These are phyloP conservation scores for Cryptococcus hybrid DNA, from an alignment of 1,284 basidiomycete genomes.

Conservation along the genomic window DNA sequence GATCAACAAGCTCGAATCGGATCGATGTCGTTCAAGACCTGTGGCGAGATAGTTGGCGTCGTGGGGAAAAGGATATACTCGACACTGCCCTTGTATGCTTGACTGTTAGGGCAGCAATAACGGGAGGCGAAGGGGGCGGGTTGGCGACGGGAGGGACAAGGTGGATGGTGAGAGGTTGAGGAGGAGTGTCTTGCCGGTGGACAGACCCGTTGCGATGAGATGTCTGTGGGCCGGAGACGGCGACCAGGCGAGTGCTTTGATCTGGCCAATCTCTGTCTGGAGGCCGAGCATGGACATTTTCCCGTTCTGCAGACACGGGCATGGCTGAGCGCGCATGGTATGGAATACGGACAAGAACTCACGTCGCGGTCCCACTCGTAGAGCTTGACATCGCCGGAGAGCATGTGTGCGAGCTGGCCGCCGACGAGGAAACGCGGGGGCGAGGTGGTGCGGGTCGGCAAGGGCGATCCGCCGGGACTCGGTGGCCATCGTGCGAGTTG, in stretches of 20 bases:
- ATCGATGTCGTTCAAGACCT: slow-evolving; percentile 45
- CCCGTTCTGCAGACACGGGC: slow-evolving; percentile 16
- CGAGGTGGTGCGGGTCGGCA: slow-evolving; percentile 30
- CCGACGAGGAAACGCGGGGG: slow-evolving; percentile 39
- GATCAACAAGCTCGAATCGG: slow-evolving; percentile 45
- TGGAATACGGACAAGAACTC: slow-evolving; percentile 5
- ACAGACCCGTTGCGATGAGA: slow-evolving; percentile 36
- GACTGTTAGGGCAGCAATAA: slow-evolving; percentile 28
- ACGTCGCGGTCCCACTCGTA: slow-evolving; percentile 41
- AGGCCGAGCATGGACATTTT: slow-evolving; percentile 41
- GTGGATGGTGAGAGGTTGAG: slow-evolving; percentile 36
- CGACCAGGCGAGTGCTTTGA: slow-evolving; percentile 42
- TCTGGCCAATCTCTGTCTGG: slow-evolving; percentile 43
- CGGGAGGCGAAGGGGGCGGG: slow-evolving; percentile 7
- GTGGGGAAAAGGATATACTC: slow-evolving; percentile 39
- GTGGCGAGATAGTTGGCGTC: slow-evolving; percentile 44
- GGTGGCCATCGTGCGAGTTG: slow-evolving; percentile 1
- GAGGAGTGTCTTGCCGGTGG: slow-evolving; percentile 36
- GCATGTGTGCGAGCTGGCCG: slow-evolving; percentile 33
- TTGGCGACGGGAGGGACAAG: slow-evolving; percentile 23
- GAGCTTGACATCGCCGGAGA: slow-evolving; percentile 43
- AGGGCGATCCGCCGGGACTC: slow-evolving; percentile 35
- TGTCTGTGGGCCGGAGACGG: slow-evolving; percentile 34
- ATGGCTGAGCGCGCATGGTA: neutral
- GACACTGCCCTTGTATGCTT: slow-evolving; percentile 43